Percentiles rank a stretch among this genome's conserved stretches.
Conservation (phyloP, 169 alveolate genomes). For the Plasmodium berghei region DNA sequence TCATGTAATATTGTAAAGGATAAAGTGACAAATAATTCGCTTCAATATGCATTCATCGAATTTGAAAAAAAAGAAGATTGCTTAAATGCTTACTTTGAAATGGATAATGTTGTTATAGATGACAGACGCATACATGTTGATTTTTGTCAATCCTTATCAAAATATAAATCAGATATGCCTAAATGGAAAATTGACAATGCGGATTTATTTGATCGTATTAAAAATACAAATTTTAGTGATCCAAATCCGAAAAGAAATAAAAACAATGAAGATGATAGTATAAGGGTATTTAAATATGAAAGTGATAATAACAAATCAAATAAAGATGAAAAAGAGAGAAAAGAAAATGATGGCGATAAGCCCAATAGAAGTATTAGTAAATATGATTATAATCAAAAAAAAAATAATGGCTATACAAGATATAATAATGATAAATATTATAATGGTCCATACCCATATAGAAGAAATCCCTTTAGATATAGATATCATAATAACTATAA, state of each 20-base stretch:
- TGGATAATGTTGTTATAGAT: conserved; percentile 97
- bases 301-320: conserved; percentile 39
- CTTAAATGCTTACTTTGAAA: conserved; percentile 96
- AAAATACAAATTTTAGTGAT: neutral
- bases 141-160: conserved; percentile 90
- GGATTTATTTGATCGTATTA: conserved; percentile 8
- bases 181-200: conserved; percentile 42
- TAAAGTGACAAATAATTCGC: conserved; percentile 97
- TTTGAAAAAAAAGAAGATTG: conserved; percentile 96
- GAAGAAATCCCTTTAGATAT: conserved; percentile 38
- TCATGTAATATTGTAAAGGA: conserved; percentile 97
- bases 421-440: conserved; percentile 19
- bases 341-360: neutral
- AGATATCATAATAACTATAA: conserved; percentile 39
- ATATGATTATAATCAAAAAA: conserved; percentile 11
- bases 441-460: conserved; percentile 14
- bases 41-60: conserved; percentile 98
- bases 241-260: neutral
- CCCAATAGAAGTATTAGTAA: conserved; percentile 6
- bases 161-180: conserved; percentile 35
- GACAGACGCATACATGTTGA: conserved; percentile 95
- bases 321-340: conserved; percentile 8
- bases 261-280: conserved; percentile 25
- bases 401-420: neutral
- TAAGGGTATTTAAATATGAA: conserved; percentile 64